phyloP scores from a whole-genome alignment of 306 rosid species.

The Quercus rubra region DNA sequence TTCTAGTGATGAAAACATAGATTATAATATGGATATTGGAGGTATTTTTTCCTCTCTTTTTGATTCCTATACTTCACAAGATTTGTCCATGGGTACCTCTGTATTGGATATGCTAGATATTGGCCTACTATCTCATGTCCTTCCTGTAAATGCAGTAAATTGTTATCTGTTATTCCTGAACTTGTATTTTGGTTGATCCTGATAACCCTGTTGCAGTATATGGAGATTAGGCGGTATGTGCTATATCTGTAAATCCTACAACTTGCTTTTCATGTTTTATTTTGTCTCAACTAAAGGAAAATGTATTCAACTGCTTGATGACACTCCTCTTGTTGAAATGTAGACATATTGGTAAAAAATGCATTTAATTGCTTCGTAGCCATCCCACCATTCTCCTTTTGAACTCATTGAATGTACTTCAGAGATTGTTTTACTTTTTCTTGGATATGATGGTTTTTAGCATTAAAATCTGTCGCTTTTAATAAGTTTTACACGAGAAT shows the following conservation, averaged over 20 bases:
- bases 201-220: neutral
- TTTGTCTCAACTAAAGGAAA: neutral
- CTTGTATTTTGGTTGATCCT: neutral
- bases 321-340: too few species aligned
- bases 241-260: neutral
- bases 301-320: neutral
- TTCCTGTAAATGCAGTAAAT: neutral
- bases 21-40: constrained; percentile 63
- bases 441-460: too few species aligned
- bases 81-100: neutral
- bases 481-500: neutral
- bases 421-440: too few species aligned
- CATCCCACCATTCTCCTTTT: too few species aligned
- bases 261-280: constrained; percentile 3
- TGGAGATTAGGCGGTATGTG: neutral
- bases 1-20: constrained; percentile 91
- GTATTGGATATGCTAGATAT: neutral
- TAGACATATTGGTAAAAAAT: too few species aligned
- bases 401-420: too few species aligned
- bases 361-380: too few species aligned
- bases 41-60: constrained; percentile 37
- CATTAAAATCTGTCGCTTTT: too few species aligned
- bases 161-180: neutral
- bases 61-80: constrained; percentile 11
- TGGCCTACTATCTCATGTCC: neutral